Conservation (phyloP, 2,329 filamentous ascomycete species). For the Xylaria arbuscula region DNA sequence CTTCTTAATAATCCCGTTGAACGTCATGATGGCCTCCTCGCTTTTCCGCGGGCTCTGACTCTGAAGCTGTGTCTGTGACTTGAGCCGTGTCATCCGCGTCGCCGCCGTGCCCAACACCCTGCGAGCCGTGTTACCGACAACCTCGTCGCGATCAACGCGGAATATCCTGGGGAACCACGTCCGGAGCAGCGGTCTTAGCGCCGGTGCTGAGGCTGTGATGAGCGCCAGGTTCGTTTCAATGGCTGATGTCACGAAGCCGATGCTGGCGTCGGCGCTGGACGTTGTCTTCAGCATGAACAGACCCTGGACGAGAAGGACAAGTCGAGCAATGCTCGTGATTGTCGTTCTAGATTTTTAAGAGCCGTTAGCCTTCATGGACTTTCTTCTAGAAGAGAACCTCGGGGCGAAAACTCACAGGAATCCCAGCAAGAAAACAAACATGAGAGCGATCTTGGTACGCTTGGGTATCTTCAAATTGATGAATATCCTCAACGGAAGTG, state of each 20-base stretch:
- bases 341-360: slow-evolving; percentile 48
- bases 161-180: slow-evolving; percentile 50
- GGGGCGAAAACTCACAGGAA: slow-evolving; percentile 38
- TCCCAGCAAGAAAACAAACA: slow-evolving; percentile 56
- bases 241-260: slow-evolving; percentile 52
- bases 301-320: slow-evolving; percentile 50
- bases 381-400: not conserved
- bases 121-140: slow-evolving; percentile 38
- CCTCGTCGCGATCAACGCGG: slow-evolving; percentile 41
- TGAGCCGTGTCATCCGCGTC: slow-evolving; percentile 38
- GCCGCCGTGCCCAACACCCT: slow-evolving; percentile 34
- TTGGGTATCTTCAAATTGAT: slow-evolving; percentile 54
- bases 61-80: slow-evolving; percentile 35
- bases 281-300: slow-evolving; percentile 47
- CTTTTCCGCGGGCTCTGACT: slow-evolving; percentile 36
- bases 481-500: slow-evolving; percentile 56
- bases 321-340: slow-evolving; percentile 50
- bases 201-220: slow-evolving; percentile 56
- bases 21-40: slow-evolving; percentile 31
- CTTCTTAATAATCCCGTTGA: slow-evolving; percentile 32
- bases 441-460: slow-evolving; percentile 53
- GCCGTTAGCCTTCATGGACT: not conserved
- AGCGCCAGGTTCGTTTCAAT: slow-evolving; percentile 57
- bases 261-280: slow-evolving; percentile 48
- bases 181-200: slow-evolving; percentile 54